These are phyloP conservation scores for Xylaria sp. DNA, from an alignment of 2,329 filamentous ascomycete species.

Conservation along the genomic window DNA sequence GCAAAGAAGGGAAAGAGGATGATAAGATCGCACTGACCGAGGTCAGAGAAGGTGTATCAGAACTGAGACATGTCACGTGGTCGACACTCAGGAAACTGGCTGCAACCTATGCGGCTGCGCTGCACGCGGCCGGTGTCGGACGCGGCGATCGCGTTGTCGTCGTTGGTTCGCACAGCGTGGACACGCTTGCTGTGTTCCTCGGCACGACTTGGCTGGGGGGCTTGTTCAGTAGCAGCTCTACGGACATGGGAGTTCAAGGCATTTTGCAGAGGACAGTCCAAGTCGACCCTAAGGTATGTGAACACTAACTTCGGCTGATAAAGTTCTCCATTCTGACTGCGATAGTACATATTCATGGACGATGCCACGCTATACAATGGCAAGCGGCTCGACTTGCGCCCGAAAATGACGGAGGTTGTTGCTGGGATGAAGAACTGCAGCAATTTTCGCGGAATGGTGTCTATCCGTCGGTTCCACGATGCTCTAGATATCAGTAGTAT, in stretches of 20 bases:
- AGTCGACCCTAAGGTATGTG: conserved; percentile 68
- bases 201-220: conserved; percentile 74
- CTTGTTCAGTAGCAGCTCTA: conserved; percentile 76
- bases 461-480: conserved; percentile 68
- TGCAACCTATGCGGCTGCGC: conserved; percentile 66
- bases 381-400: conserved; percentile 71
- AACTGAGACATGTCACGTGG: conserved; percentile 68
- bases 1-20: conserved; percentile 71
- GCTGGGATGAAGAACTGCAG: conserved; percentile 63
- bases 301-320: background rate
- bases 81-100: conserved; percentile 65
- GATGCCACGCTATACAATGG: conserved; percentile 82
- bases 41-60: conserved; percentile 69
- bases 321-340: background rate
- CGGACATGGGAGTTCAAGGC: conserved; percentile 82
- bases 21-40: conserved; percentile 72
- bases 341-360: conserved; percentile 78
- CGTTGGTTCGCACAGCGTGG: conserved; percentile 75
- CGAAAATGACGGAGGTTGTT: conserved; percentile 73
- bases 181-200: conserved; percentile 74
- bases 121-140: conserved; percentile 68
- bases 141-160: conserved; percentile 78
- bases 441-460: conserved; percentile 68
- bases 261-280: conserved; percentile 76
- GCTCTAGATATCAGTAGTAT: conserved; percentile 64